Evolutionary conservation across 257 asterid genomes (phyloP).

Genomic region (Rhazya stricta): DNA sequence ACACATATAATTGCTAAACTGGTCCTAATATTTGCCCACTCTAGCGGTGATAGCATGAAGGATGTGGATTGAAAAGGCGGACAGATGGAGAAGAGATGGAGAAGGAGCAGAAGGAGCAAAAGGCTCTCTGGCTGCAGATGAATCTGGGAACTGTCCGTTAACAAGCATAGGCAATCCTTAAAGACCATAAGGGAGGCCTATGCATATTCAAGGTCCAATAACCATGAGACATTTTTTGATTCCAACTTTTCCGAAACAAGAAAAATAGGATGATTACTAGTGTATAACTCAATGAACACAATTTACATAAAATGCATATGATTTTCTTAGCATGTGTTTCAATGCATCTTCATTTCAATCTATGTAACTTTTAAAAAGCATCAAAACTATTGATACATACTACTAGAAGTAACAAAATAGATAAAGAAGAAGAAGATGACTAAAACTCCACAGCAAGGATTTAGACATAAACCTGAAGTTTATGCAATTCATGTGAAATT

Average conservation of each 20-base stretch:
- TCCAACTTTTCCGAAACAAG: neutral
- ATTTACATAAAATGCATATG: neutral
- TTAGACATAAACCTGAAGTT: slow-evolving; percentile 52
- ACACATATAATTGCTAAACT: too few species aligned
- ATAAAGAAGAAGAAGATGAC: neutral
- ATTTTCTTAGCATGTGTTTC: neutral
- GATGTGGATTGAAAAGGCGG: neutral
- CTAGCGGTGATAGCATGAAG: neutral
- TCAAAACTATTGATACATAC: neutral
- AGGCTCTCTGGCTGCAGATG: neutral
- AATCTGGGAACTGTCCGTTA: neutral
- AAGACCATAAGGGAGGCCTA: neutral
- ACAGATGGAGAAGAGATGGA: neutral
- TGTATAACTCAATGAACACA: neutral
- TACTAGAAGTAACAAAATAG: slow-evolving; percentile 1
- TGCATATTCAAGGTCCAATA: neutral
- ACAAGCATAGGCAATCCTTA: neutral
- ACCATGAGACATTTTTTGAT: neutral
- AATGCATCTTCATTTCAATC: neutral
- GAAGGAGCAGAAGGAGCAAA: neutral
- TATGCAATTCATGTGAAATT: slow-evolving; percentile 72
- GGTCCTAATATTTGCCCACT: neutral
- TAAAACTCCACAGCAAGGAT: neutral
- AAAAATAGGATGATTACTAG: too few species aligned
- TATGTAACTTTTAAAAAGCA: neutral